These are phyloP conservation scores for Ensete ventricosum DNA, from an alignment of 176 grass and related monocot genomes.

Conservation along the genomic window DNA sequence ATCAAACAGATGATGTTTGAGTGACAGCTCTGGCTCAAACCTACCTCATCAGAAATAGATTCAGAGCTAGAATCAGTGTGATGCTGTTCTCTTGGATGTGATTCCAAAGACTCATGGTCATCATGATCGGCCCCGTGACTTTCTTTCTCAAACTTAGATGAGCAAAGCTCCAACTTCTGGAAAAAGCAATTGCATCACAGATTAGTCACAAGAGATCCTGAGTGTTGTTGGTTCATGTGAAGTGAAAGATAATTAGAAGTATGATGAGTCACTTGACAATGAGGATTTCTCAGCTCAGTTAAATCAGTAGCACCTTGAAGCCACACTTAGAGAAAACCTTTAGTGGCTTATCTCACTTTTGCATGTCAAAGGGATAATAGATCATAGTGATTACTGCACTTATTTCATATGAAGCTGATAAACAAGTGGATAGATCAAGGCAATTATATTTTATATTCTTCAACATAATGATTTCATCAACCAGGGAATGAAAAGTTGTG, in stretches of 20 bases:
- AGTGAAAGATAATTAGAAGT: background rate
- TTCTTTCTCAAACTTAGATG: background rate
- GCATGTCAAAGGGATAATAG: background rate
- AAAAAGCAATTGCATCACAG: background rate
- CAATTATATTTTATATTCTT: background rate
- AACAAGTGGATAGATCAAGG: background rate
- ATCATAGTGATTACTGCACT: background rate
- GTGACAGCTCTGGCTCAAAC: background rate
- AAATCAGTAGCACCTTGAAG: background rate
- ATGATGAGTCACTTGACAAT: background rate
- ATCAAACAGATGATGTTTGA: background rate
- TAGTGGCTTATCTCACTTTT: background rate
- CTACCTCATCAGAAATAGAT: conserved; percentile 19
- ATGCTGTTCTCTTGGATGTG: background rate
- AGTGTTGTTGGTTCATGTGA: background rate
- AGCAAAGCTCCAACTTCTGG: conserved; percentile 1
- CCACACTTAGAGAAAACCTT: background rate
- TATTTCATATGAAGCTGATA: background rate
- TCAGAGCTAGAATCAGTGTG: background rate
- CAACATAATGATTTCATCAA: background rate
- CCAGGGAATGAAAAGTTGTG: background rate
- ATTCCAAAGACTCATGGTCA: background rate
- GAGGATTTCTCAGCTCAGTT: background rate
- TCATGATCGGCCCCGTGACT: background rate
- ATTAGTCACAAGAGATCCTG: background rate